These are phyloP conservation scores for Penicillium herquei DNA, from an alignment of 495 filamentous ascomycete species.

Conservation along the genomic window DNA sequence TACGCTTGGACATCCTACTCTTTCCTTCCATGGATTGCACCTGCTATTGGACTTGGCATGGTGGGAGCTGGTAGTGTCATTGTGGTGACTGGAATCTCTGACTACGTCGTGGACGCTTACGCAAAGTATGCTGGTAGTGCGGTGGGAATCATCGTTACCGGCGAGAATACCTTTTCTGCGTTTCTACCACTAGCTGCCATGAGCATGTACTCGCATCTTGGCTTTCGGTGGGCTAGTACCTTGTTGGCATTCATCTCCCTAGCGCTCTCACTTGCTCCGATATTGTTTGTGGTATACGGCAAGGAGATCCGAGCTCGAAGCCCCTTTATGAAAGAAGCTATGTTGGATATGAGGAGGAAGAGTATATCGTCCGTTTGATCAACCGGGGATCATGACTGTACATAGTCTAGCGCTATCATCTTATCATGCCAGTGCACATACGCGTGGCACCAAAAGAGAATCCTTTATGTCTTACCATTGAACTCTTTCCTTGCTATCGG, in stretches of 20 bases:
- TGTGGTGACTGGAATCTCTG: conserved; percentile 28
- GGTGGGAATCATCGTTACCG: conserved; percentile 32
- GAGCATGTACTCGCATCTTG: conserved; percentile 41
- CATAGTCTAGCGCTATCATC: neutral
- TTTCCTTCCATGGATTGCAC: conserved; percentile 35
- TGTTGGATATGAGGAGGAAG: conserved; percentile 26
- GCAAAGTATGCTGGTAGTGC: conserved; percentile 34
- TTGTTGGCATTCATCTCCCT: conserved; percentile 39
- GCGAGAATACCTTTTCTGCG: conserved; percentile 38
- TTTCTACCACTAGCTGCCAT: conserved; percentile 41
- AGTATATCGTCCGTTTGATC: conserved; percentile 25
- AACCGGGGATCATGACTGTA: neutral
- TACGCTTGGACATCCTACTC: conserved; percentile 41
- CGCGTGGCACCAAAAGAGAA: too few species aligned
- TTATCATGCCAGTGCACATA: too few species aligned
- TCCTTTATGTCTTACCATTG: neutral
- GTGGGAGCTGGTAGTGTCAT: conserved; percentile 31
- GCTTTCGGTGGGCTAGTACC: conserved; percentile 45
- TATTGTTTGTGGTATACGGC: conserved; percentile 30
- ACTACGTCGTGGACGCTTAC: conserved; percentile 37
- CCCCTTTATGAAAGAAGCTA: conserved; percentile 38
- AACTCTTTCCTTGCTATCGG: neutral
- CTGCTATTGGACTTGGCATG: conserved; percentile 37
- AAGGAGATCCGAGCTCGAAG: conserved; percentile 29
- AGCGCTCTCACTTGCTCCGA: conserved; percentile 29